A percentile compares a stretch with the other conserved stretches of the same genome.
phyloP scores from a whole-genome alignment of 345 rosid genomes.

The Mercurialis annua region DNA sequence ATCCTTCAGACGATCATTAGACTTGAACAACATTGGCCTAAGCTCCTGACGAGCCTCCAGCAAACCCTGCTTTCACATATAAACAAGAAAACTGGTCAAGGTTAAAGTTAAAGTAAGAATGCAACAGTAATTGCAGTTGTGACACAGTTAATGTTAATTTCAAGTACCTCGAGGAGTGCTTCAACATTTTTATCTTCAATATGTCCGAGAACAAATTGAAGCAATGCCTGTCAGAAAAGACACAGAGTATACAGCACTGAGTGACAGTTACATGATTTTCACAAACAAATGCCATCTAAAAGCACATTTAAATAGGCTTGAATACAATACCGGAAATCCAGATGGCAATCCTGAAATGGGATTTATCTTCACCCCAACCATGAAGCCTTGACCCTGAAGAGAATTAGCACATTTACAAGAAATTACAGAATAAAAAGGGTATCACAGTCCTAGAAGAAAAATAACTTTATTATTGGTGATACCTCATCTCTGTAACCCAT shows the following conservation, averaged over 20 bases:
- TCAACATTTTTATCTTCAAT: slow-evolving; percentile 88
- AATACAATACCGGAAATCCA: slow-evolving; percentile 74
- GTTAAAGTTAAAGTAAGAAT: background rate
- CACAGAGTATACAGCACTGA: slow-evolving; percentile 10
- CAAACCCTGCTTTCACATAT: slow-evolving; percentile 57
- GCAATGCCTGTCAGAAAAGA: slow-evolving; percentile 63
- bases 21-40: slow-evolving; percentile 60
- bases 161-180: slow-evolving; percentile 76
- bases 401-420: slow-evolving; percentile 23
- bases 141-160: background rate
- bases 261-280: slow-evolving; percentile 20
- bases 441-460: background rate
- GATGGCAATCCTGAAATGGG: slow-evolving; percentile 86
- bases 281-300: slow-evolving; percentile 9
- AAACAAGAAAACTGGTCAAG: slow-evolving; percentile 1
- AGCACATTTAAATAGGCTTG: slow-evolving; percentile 19
- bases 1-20: slow-evolving; percentile 85
- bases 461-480: slow-evolving; percentile 16
- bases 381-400: slow-evolving; percentile 93
- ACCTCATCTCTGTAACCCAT: slow-evolving; percentile 92
- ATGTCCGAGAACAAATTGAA: slow-evolving; percentile 70
- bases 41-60: slow-evolving; percentile 98
- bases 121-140: slow-evolving; percentile 6
- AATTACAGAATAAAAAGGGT: slow-evolving; percentile 8
- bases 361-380: slow-evolving; percentile 98